Conservation (phyloP, 345 rosid genomes). For the Melaleuca quinquenervia region DNA sequence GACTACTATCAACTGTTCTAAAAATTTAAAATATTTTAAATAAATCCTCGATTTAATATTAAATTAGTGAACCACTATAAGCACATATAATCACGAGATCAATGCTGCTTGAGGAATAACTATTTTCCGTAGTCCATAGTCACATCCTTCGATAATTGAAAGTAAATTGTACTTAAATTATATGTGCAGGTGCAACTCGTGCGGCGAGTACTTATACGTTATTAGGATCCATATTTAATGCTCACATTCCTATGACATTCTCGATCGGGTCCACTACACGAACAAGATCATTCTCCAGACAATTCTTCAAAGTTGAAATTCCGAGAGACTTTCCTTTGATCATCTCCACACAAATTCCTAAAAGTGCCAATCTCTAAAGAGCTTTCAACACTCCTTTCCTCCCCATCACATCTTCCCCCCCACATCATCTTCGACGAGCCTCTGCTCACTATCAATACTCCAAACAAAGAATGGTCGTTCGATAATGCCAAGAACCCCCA, state of each 20-base stretch:
- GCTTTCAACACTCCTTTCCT: neutral
- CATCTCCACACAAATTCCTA: neutral
- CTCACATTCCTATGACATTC: neutral
- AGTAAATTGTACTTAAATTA: neutral
- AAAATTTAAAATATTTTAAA: too few species aligned
- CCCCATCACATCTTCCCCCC: neutral
- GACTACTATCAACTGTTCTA: too few species aligned
- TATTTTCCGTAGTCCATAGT: neutral
- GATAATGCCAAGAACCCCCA: neutral
- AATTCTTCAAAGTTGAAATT: neutral
- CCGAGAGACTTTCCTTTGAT: neutral
- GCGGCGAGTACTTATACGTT: neutral
- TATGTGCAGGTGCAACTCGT: fast-evolving
- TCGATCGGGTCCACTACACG: neutral
- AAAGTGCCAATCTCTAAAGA: neutral
- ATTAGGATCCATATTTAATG: neutral
- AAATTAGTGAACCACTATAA: neutral
- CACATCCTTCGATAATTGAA: neutral
- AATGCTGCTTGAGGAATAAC: neutral
- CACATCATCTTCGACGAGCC: neutral
- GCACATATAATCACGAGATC: neutral
- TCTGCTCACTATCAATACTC: neutral
- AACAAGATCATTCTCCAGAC: neutral
- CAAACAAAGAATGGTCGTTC: neutral
- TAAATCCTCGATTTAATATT: neutral